These are phyloP conservation scores for Epipyxis sp. DNA, from an alignment of 108 stramenopile genomes.

Conservation along the genomic window DNA sequence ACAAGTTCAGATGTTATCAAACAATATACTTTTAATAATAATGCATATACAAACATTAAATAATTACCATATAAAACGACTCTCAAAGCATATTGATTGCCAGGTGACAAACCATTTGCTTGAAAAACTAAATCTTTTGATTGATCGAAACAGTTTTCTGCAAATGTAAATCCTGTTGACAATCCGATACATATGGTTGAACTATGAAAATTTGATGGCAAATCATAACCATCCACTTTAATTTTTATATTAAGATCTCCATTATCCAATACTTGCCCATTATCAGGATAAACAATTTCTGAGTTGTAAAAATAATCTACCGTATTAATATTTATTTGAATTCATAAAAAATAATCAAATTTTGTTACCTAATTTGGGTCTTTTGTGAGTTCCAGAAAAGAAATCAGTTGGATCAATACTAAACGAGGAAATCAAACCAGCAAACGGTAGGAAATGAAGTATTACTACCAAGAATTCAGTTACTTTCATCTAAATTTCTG, in stretches of 20 bases:
- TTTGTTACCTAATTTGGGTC: neutral
- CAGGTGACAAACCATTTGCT: neutral
- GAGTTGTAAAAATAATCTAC: neutral
- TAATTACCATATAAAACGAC: neutral
- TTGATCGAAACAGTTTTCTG: conserved; percentile 8
- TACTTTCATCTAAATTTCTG: neutral
- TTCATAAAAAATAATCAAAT: neutral
- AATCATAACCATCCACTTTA: neutral
- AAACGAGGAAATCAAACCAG: too few species aligned
- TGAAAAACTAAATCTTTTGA: neutral
- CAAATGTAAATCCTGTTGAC: neutral
- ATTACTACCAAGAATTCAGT: too few species aligned
- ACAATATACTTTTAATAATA: too few species aligned
- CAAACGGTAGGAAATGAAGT: too few species aligned
- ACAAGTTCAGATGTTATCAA: too few species aligned
- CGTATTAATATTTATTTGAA: neutral
- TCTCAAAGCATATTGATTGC: neutral
- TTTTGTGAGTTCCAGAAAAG: neutral
- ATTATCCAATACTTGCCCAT: conserved; percentile 14
- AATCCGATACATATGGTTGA: neutral
- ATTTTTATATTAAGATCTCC: neutral
- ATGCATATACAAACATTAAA: too few species aligned
- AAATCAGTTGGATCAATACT: neutral
- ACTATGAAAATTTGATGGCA: neutral
- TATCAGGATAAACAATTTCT: neutral